Conservation (phyloP, 306 rosid genomes). For the Corylus avellana region DNA sequence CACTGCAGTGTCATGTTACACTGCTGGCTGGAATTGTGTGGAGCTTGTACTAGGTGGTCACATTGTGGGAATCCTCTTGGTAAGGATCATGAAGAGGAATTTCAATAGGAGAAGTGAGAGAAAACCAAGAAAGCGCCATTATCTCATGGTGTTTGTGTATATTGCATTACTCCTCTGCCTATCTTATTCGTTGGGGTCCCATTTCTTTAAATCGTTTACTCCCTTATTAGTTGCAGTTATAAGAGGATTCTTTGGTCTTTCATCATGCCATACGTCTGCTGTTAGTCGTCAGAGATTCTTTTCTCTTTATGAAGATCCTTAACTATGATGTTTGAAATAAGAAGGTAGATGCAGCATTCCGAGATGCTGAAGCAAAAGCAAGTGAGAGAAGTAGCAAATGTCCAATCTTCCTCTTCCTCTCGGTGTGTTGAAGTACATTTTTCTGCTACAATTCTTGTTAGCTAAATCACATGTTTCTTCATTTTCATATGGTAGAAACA, state of each 20-base stretch:
- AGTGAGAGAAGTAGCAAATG: conserved; percentile 47
- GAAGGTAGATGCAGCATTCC: conserved; percentile 36
- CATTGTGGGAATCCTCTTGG: too few species aligned
- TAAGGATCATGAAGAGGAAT: too few species aligned
- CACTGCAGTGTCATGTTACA: too few species aligned
- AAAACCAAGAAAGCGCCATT: too few species aligned
- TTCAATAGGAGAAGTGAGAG: too few species aligned
- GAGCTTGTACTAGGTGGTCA: too few species aligned
- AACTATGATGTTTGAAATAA: too few species aligned
- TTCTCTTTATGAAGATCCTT: background rate
- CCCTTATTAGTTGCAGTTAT: background rate
- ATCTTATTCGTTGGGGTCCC: background rate
- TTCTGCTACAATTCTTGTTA: too few species aligned
- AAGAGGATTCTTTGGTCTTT: background rate
- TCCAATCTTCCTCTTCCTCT: conserved; percentile 83
- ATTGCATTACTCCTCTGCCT: background rate
- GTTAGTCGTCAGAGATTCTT: background rate
- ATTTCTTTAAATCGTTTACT: background rate
- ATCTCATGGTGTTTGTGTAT: conserved; percentile 3
- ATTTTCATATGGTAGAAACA: too few species aligned
- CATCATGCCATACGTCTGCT: background rate
- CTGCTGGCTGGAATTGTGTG: too few species aligned
- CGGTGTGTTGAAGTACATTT: conserved; percentile 49
- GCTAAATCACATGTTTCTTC: too few species aligned
- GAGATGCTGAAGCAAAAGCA: conserved; percentile 39